These are phyloP conservation scores for Trichosanthes truncata DNA, from an alignment of 306 rosid genomes.

Conservation along the genomic window DNA sequence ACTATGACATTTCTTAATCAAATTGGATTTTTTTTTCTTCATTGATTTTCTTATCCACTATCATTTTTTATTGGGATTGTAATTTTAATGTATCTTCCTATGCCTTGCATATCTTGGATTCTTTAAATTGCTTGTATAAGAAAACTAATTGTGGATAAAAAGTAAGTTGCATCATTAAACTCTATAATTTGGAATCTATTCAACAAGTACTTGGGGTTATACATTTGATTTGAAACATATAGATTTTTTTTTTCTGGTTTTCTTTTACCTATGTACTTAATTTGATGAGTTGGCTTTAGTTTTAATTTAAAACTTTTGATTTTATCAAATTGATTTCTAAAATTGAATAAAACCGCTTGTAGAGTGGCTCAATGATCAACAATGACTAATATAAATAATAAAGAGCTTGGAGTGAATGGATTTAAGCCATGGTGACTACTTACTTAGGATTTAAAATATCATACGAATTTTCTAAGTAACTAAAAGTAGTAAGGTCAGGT, in stretches of 20 bases:
- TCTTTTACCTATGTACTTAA: background rate
- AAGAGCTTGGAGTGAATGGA: too few species aligned
- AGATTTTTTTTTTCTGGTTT: background rate
- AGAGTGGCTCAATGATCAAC: background rate
- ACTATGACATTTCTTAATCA: constrained; percentile 1
- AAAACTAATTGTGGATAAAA: background rate
- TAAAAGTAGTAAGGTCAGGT: too few species aligned
- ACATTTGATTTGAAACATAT: background rate
- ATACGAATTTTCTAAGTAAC: too few species aligned
- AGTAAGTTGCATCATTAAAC: background rate
- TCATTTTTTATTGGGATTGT: background rate
- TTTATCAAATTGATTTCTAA: background rate
- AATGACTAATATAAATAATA: too few species aligned
- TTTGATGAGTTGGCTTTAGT: background rate
- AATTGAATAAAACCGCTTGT: background rate
- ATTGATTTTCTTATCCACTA: background rate
- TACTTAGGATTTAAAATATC: too few species aligned
- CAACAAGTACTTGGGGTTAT: background rate
- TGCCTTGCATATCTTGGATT: background rate
- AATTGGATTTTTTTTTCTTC: background rate
- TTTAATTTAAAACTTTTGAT: background rate
- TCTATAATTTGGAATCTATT: background rate
- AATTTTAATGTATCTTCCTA: background rate
- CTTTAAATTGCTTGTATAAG: background rate
- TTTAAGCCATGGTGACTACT: too few species aligned